Evolutionary conservation across 225 moss, liverwort and hornwort genomes (phyloP).

Genomic region (Antitrichia curtipendula): DNA sequence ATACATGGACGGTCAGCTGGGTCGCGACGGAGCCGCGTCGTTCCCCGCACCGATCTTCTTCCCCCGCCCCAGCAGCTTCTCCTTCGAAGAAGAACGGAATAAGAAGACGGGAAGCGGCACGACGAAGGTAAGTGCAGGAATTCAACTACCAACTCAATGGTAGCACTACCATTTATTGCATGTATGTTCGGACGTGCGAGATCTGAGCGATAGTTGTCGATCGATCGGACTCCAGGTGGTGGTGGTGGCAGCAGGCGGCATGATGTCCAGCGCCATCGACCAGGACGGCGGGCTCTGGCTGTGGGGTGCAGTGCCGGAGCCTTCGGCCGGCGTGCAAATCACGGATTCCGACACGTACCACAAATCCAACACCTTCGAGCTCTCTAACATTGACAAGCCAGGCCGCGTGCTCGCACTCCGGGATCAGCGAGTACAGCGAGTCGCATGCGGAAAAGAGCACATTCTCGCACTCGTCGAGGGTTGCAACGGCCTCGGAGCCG

Average conservation of each 20-base stretch:
- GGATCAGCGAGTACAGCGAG: conserved; percentile 12
- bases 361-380: neutral
- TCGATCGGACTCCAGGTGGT: neutral
- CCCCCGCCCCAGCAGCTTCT: neutral
- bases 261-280: conserved; percentile 46
- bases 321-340: neutral
- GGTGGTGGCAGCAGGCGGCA: conserved; percentile 35
- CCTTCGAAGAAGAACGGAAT: neutral
- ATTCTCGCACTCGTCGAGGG: conserved; percentile 25
- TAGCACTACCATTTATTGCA: neutral
- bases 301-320: conserved; percentile 40
- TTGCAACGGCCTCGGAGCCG: neutral
- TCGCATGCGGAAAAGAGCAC: conserved; percentile 46
- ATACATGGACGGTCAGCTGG: conserved; percentile 60
- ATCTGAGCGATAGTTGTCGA: neutral
- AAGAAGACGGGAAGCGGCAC: neutral
- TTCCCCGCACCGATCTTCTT: conserved; percentile 14
- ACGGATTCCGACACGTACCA: neutral
- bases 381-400: conserved; percentile 19
- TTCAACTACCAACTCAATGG: neutral
- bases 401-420: conserved; percentile 14
- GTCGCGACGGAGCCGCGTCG: conserved; percentile 32
- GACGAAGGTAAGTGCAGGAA: neutral
- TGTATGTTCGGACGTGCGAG: neutral
- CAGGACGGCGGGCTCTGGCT: conserved; percentile 34